Evolutionary conservation across 2,329 filamentous ascomycete species (phyloP).

Genomic region (Cercospora sojina): DNA sequence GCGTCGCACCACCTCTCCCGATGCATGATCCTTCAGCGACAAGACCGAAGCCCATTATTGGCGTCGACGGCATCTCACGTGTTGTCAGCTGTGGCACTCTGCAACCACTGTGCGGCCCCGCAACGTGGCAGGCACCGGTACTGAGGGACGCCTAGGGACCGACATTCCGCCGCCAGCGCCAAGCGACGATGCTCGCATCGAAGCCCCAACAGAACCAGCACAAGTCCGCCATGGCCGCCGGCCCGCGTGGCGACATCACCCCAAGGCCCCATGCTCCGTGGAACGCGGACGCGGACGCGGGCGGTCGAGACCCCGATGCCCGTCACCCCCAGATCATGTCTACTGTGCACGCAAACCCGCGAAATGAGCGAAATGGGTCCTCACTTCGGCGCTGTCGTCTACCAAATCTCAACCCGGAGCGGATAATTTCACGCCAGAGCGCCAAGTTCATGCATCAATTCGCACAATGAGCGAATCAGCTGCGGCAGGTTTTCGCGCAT

Average conservation of each 20-base stretch:
- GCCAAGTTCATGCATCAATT: slow-evolving; percentile 28
- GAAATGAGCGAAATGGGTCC: neutral
- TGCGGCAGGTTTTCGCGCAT: slow-evolving; percentile 23
- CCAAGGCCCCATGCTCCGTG: neutral
- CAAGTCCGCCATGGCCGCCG: neutral
- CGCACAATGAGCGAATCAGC: slow-evolving; percentile 27
- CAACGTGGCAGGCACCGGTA: neutral
- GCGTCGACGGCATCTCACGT: neutral
- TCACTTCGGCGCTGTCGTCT: neutral
- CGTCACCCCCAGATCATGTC: neutral
- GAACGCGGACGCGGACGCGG: neutral
- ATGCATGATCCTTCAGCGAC: neutral
- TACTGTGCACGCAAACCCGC: neutral
- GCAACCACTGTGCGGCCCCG: neutral
- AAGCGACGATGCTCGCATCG: neutral
- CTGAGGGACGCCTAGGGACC: neutral
- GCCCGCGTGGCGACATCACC: neutral
- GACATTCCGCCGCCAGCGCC: neutral
- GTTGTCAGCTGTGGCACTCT: neutral
- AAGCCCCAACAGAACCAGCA: neutral
- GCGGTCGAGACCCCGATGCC: neutral
- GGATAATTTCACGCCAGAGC: slow-evolving; percentile 12
- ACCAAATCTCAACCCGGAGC: neutral
- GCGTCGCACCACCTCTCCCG: neutral
- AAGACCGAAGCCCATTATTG: neutral